Base-by-base conservation (phyloP, 140 eudicot genomes). In the Erigeron philadelphicus region DNA sequence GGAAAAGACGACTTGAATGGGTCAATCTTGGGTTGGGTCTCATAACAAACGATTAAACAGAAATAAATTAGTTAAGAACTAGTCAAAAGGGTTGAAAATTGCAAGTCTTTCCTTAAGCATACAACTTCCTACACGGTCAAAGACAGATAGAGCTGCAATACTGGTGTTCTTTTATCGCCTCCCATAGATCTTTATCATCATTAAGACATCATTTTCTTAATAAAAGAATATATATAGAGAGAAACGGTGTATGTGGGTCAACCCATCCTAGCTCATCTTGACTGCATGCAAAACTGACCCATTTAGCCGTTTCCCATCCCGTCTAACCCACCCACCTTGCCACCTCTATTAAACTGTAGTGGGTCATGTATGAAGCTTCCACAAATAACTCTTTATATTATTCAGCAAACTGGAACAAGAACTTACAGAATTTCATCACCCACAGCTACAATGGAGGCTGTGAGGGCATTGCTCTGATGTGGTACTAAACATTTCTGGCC, bases 351-450 rank as follows among this genome's bases (percentile, higher is more conserved):
- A 8, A 13, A 17, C 13, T 40, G 31, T 73, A 13, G 41, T 19
- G 12, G 40, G 50, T 12, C 57, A 19, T 45, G 56, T 38, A 10
- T 17, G 67, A 46, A 67, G 45, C 7, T 16, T 52, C 17, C 40
- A 44, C 4, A 18, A 60, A 67, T 23, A 46, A 67, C 5, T 50
- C 59, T 41, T 76, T 49, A n/a, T 48, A 38, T 40, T 3, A 31
- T 52, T 68, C 9, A 55, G 56, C 18, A 47, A 74, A 23, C 41
- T 59, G 60, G 69, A 75, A 41, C 55, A 68, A 13, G 18, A 73
- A 80, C 98, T 82, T 86, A 92, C 98, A 92, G 85, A 77, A 92
- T 83, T 85, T 92, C 95, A 81, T 92, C 98, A 58, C 96, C 95
- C 47, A 92, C 96, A n/a, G 90, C 92, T 73, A 92, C 77, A 72